Percentiles rank a stretch among this genome's conserved stretches.
Evolutionary conservation across 495 filamentous ascomycete genomes (phyloP).

Genomic region (Aspergillus asperescens): DNA sequence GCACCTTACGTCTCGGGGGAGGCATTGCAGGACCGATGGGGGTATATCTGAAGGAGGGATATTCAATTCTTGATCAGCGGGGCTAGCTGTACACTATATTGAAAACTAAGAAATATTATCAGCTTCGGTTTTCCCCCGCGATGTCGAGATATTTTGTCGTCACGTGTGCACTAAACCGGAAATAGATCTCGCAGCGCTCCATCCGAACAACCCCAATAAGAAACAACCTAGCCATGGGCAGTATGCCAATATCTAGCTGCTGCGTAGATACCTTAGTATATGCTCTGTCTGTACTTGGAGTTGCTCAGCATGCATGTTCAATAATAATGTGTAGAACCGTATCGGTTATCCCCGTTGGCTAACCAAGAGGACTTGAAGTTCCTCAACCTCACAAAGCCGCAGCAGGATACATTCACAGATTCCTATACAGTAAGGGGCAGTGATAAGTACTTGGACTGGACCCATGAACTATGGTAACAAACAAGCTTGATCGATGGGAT

Average conservation of each 20-base stretch:
- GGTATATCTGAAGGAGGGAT: background rate
- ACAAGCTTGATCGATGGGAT: background rate
- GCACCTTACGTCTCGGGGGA: constrained; percentile 66
- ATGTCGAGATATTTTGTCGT: constrained; percentile 1
- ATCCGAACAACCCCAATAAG: background rate
- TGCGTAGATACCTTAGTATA: too few species aligned
- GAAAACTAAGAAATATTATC: background rate
- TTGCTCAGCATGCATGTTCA: background rate
- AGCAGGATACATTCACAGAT: background rate
- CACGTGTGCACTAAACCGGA: constrained; percentile 11
- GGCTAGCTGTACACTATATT: background rate
- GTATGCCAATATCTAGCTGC: background rate
- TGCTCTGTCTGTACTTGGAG: too few species aligned
- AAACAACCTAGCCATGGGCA: background rate
- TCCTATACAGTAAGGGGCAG: constrained; percentile 8
- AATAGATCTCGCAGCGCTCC: background rate
- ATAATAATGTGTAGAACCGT: background rate
- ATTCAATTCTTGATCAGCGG: background rate
- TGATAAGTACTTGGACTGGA: background rate
- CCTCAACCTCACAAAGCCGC: background rate
- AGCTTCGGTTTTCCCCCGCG: background rate
- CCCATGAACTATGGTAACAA: background rate
- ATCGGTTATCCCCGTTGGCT: background rate
- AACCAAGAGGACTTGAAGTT: background rate
- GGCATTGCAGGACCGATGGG: constrained; percentile 48